Evolutionary conservation across 805 yeast species (phyloP).

Genomic region (Schizosaccharomyces lindneri): DNA sequence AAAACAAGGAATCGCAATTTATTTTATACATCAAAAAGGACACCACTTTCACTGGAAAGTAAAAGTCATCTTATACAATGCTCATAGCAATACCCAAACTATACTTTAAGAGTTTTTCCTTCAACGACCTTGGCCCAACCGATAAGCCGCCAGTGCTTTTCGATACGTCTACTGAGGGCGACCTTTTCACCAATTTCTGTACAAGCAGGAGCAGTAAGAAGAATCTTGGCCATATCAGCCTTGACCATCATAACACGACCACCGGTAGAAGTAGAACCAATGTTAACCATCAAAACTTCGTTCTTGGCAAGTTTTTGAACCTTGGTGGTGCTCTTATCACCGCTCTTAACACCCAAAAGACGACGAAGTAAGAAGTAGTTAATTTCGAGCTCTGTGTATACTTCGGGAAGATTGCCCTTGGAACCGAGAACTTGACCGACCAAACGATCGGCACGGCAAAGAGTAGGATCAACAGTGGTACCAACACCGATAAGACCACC

Average conservation of each 20-base stretch:
- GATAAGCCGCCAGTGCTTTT: conserved; percentile 97
- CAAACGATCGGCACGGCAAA: conserved; percentile 96
- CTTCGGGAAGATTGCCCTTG: conserved; percentile 82
- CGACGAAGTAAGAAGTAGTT: conserved; percentile 91
- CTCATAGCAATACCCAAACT: background rate
- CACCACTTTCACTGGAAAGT: background rate
- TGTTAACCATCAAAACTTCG: conserved; percentile 95
- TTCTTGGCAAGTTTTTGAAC: conserved; percentile 82
- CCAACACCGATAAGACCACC: conserved; percentile 99
- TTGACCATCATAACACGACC: conserved; percentile 94
- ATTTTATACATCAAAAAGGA: background rate
- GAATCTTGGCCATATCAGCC: conserved; percentile 97
- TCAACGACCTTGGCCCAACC: conserved; percentile 98
- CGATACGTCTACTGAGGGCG: conserved; percentile 95
- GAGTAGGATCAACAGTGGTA: conserved; percentile 93
- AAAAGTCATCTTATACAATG: background rate
- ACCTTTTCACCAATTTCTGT: conserved; percentile 95
- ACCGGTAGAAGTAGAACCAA: conserved; percentile 98
- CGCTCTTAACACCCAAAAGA: conserved; percentile 92
- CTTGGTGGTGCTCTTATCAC: conserved; percentile 62
- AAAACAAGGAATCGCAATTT: background rate
- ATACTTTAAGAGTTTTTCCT: conserved; percentile 23
- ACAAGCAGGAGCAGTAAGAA: conserved; percentile 94
- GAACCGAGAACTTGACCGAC: conserved; percentile 99
- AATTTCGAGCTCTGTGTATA: conserved; percentile 91